phyloP scores from a whole-genome alignment of 1,284 basidiomycete species.

The Schizophyllum commune region DNA sequence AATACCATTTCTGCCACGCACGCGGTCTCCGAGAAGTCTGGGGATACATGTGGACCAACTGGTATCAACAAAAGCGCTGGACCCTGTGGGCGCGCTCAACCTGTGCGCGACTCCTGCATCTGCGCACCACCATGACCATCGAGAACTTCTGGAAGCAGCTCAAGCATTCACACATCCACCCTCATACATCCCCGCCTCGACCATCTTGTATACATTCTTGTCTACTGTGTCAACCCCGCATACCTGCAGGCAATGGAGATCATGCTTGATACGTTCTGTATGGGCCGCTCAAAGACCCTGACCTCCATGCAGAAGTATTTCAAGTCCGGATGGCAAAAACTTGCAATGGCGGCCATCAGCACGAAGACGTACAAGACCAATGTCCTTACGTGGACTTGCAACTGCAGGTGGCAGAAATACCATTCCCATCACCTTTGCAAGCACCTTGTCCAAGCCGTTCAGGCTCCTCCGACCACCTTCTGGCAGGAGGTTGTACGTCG shows the following conservation, averaged over 20 bases:
- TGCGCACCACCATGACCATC: conserved; percentile 26
- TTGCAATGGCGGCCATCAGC: conserved; percentile 1
- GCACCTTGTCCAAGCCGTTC: conserved; percentile 23
- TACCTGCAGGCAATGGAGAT: conserved; percentile 12
- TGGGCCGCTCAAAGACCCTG: conserved; percentile 10
- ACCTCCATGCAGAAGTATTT: conserved; percentile 11
- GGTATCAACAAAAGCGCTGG: conserved; percentile 26
- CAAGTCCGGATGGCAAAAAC: conserved; percentile 13
- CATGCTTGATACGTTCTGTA: conserved; percentile 10
- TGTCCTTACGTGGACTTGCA: conserved; percentile 20
- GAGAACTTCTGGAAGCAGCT: conserved; percentile 27
- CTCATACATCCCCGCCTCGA: conserved; percentile 20
- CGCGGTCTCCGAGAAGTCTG: conserved; percentile 24
- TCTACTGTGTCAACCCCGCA: conserved; percentile 16
- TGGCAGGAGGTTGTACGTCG: conserved; percentile 15
- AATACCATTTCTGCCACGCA: conserved; percentile 22
- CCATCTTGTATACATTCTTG: conserved; percentile 22
- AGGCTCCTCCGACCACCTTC: conserved; percentile 10
- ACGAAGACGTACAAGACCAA: conserved; percentile 13
- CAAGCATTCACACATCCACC: conserved; percentile 23
- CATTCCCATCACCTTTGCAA: conserved; percentile 23
- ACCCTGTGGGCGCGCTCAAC: conserved; percentile 25
- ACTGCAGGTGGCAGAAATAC: conserved; percentile 21
- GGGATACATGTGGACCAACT: conserved; percentile 27
- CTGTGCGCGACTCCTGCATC: conserved; percentile 14